Conservation (phyloP, 129 eudicot species). For the Saposhnikovia divaricata region DNA sequence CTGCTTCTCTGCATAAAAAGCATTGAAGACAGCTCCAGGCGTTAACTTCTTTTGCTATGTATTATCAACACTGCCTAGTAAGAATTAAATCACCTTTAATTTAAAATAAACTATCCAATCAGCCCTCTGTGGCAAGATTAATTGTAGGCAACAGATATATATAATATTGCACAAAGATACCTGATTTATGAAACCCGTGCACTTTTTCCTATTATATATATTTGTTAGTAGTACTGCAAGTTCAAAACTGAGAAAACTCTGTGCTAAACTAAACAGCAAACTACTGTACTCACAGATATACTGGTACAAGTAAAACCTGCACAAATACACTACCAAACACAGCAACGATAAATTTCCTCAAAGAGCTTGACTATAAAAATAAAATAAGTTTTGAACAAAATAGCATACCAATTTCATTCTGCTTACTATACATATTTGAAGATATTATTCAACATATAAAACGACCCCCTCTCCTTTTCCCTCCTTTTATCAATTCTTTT, state of each 20-base stretch:
- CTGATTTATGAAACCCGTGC: neutral
- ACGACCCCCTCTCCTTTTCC: neutral
- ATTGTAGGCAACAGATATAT: neutral
- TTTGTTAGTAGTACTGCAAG: neutral
- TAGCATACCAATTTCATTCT: neutral
- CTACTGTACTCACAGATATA: neutral
- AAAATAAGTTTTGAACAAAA: neutral
- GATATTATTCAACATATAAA: neutral
- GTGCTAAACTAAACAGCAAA: neutral
- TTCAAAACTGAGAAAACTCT: neutral
- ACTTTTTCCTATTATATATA: neutral
- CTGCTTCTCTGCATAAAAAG: constrained; percentile 95
- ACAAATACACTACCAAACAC: neutral
- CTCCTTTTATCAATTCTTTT: neutral
- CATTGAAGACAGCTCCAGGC: constrained; percentile 69
- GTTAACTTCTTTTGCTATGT: constrained; percentile 36
- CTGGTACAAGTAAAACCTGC: neutral
- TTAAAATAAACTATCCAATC: neutral
- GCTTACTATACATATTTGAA: neutral
- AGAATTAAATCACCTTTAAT: neutral
- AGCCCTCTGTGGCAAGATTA: neutral
- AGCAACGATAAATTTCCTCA: neutral
- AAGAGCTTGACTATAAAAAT: neutral
- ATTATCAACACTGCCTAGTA: constrained; percentile 15
- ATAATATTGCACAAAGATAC: neutral